These are phyloP conservation scores for Lactuca saligna DNA, from an alignment of 129 eudicot species.

Conservation along the genomic window DNA sequence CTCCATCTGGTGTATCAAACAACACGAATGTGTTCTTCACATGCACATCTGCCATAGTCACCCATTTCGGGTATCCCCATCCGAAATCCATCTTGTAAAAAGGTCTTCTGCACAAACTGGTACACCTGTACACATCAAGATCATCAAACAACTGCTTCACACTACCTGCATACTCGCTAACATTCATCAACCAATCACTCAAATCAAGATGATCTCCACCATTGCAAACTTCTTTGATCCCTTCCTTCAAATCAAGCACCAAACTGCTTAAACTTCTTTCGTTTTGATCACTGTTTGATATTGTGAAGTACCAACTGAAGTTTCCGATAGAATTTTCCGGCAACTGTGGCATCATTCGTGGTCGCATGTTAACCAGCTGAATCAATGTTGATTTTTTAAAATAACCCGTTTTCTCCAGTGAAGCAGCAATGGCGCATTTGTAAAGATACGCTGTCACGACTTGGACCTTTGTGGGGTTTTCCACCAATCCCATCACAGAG, in stretches of 20 bases:
- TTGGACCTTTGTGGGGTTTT: constrained; percentile 8
- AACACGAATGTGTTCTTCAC: constrained; percentile 17
- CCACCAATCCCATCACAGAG: neutral
- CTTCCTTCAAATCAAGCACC: constrained; percentile 3
- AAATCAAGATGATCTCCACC: constrained; percentile 8
- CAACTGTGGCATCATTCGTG: constrained; percentile 4
- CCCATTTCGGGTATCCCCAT: constrained; percentile 18
- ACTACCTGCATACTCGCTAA: neutral
- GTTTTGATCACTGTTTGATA: neutral
- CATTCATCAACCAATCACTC: constrained; percentile 4
- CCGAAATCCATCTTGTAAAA: constrained; percentile 17
- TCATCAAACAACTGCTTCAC: constrained; percentile 8
- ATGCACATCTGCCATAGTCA: constrained; percentile 9
- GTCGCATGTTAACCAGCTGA: constrained; percentile 22
- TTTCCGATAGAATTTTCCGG: constrained; percentile 13
- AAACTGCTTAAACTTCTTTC: neutral
- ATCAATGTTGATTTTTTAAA: neutral
- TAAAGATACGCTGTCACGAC: constrained; percentile 9
- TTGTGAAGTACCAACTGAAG: constrained; percentile 20
- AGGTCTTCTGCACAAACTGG: neutral
- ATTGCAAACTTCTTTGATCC: neutral
- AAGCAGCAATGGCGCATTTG: constrained; percentile 6
- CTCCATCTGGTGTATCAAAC: constrained; percentile 20
- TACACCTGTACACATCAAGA: constrained; percentile 10
- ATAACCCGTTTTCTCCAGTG: neutral